These are phyloP conservation scores for Rhytidiadelphus loreus DNA, from an alignment of 225 moss, liverwort and hornwort genomes.

Conservation along the genomic window DNA sequence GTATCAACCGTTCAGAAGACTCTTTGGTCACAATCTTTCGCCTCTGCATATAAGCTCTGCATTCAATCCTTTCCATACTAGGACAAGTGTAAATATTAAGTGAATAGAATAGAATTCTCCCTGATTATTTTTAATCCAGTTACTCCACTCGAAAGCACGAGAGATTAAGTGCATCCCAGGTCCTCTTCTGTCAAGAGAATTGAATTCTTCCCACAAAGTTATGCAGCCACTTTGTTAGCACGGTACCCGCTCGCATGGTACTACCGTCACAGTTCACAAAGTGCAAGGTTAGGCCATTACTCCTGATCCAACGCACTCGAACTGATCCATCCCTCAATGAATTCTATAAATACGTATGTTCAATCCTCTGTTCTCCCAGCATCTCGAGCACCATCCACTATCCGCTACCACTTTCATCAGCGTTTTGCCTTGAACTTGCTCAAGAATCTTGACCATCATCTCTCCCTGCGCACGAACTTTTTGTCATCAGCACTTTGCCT, in stretches of 20 bases:
- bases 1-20: background rate
- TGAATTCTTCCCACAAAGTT: background rate
- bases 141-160: background rate
- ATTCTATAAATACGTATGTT: background rate
- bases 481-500: background rate
- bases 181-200: background rate
- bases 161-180: background rate
- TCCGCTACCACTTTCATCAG: too few relatives aligned
- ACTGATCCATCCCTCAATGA: background rate
- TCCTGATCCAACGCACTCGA: background rate
- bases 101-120: background rate
- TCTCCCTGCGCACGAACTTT: background rate
- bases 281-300: background rate
- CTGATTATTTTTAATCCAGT: background rate
- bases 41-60: background rate
- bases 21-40: too few relatives aligned
- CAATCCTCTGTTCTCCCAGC: background rate
- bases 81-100: background rate
- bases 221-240: background rate
- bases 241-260: background rate
- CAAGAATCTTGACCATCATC: too few relatives aligned
- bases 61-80: background rate
- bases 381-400: background rate
- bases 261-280: background rate
- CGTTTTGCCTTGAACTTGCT: fast-evolving